Evolutionary conservation across 2,329 filamentous ascomycete genomes (phyloP), one percentile per base, ranked within the genome.

Genomic region (Berkeleyomyces rouxiae): DNA sequence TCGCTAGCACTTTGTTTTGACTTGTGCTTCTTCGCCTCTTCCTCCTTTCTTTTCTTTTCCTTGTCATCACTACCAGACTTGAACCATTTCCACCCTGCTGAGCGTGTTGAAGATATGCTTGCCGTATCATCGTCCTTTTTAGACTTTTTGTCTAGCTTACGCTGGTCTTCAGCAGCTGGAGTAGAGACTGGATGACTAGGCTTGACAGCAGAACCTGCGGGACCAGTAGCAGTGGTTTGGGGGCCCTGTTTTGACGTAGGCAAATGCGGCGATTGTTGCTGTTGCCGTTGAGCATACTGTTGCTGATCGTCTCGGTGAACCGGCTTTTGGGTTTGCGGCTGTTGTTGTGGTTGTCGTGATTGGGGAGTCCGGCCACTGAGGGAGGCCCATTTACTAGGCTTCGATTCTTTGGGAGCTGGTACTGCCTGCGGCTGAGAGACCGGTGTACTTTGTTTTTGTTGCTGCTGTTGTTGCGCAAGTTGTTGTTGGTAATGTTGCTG

Each of bases 61-160:
- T 87, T 82, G 68, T 85, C 86, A 65, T 91, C 86, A 10, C 61
- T 53, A 62, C 92, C 88, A 40, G 91, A 80, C 68, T 84, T 85
- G 71, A 95, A 83, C 86, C 87, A 91, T 67, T 88, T 88, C 72
- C 83, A 82, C 71, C 82, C 89, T 65, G 86, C 87, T 9, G 90
- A 91, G 71, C 93, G 95, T 65, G 85, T 82, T 33, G 78, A 75
- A 4, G 77, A 73, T 2, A 77, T 78, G 59, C 79, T 79, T 55
- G 88, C 84, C 1, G 72, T 69, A 13, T 85, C 78, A 16, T 85
- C 78, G 7, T 86, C 81, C 66, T 81, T 90, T 70, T 86, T 91
- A 59, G 82, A 80, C 68, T 85, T 89, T 71, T 83, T 85, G n/a
- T 91, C 87, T 0, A 76, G 23, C 69, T 64, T 91, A 87, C 2